Evolutionary conservation across 1,284 basidiomycete genomes (phyloP).

Genomic region (Ustilago tritici): DNA sequence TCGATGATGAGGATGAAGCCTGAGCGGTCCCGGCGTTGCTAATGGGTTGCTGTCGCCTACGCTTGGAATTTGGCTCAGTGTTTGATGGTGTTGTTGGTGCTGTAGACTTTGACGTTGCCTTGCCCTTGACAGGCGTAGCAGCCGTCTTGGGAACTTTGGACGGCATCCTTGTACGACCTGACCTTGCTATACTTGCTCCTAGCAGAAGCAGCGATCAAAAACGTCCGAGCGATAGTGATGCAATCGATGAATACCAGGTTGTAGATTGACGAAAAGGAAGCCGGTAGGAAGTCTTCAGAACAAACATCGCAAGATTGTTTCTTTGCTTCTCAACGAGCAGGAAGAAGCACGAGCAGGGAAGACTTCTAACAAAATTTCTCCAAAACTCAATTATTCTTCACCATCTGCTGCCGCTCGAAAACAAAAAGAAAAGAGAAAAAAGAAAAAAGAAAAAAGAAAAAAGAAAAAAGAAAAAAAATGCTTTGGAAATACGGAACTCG

Average conservation of each 20-base stretch:
- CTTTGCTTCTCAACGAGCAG: too few species aligned
- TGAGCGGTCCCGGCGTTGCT: conserved; percentile 1
- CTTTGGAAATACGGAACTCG: conserved; percentile 20
- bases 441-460: conserved; percentile 26
- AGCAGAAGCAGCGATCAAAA: not conserved
- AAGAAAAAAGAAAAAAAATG: conserved; percentile 17
- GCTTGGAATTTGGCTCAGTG: conserved; percentile 32
- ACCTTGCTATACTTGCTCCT: not conserved
- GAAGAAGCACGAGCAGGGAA: too few species aligned
- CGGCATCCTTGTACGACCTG: conserved; percentile 21
- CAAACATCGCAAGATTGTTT: too few species aligned
- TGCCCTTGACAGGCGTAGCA: conserved; percentile 24
- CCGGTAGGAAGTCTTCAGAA: too few species aligned
- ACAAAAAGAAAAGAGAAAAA: conserved; percentile 10
- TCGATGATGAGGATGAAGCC: conserved; percentile 13
- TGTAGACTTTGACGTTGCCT: conserved; percentile 14
- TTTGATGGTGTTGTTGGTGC: conserved; percentile 9
- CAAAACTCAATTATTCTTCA: too few species aligned
- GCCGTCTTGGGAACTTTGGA: conserved; percentile 33
- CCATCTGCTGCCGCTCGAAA: not conserved
- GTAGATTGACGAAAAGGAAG: not conserved
- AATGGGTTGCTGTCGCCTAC: conserved; percentile 18
- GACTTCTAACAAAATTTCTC: too few species aligned
- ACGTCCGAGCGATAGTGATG: not conserved
- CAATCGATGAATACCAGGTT: not conserved